These are phyloP conservation scores for Aureobasidium sp. DNA, from an alignment of 2,329 filamentous ascomycete species.

Conservation along the genomic window DNA sequence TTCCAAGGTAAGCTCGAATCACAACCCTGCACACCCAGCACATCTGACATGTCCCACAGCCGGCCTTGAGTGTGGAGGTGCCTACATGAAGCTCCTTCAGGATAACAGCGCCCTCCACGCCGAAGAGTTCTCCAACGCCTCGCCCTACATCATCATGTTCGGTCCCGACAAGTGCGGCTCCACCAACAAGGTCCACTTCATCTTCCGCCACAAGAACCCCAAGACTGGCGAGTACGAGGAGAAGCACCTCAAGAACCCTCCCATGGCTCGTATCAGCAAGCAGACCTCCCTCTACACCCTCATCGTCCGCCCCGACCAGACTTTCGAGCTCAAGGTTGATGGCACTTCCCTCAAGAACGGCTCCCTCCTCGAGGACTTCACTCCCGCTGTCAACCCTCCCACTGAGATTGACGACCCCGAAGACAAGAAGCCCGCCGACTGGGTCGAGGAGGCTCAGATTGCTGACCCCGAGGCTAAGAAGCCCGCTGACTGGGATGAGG, in stretches of 20 bases:
- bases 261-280: slow-evolving; percentile 83
- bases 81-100: slow-evolving; percentile 97
- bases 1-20: slow-evolving; percentile 69
- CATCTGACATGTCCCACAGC: slow-evolving; percentile 46
- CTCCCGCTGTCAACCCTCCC: slow-evolving; percentile 83
- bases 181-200: slow-evolving; percentile 97
- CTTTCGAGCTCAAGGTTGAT: slow-evolving; percentile 86
- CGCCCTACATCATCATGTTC: slow-evolving; percentile 99
- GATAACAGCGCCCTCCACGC: slow-evolving; percentile 95
- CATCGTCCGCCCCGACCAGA: slow-evolving; percentile 94
- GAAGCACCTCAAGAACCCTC: slow-evolving; percentile 88
- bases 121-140: slow-evolving; percentile 96
- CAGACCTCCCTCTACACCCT: slow-evolving; percentile 92
- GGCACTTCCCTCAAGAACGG: slow-evolving; percentile 83
- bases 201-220: slow-evolving; percentile 99
- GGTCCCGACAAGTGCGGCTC: slow-evolving; percentile 98
- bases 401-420: slow-evolving; percentile 93
- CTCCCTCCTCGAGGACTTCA: slow-evolving; percentile 89
- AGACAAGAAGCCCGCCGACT: slow-evolving; percentile 89
- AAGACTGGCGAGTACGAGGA: slow-evolving; percentile 99
- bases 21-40: background rate
- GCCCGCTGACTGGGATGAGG: slow-evolving; percentile 98
- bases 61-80: slow-evolving; percentile 93
- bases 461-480: slow-evolving; percentile 88
- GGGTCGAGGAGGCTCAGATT: slow-evolving; percentile 92